phyloP scores from a whole-genome alignment of 2,329 filamentous ascomycete genomes.

The Penicillium sp. region DNA sequence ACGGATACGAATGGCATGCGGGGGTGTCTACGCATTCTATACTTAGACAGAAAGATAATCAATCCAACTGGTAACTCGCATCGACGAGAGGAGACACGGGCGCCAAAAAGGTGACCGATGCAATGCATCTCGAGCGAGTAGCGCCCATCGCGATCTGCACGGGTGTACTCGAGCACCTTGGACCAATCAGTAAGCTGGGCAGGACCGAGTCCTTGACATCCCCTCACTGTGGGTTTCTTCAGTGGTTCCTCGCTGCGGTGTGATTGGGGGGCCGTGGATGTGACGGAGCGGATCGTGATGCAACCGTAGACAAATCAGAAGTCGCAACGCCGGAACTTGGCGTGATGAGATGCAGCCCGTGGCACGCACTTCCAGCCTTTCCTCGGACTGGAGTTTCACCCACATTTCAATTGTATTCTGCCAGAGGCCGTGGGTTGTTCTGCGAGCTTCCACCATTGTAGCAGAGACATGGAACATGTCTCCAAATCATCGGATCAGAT shows the following conservation, averaged over 20 bases:
- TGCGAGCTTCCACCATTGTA: background rate
- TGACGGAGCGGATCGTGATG: constrained; percentile 23
- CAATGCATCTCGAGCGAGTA: constrained; percentile 10
- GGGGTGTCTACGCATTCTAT: constrained; percentile 18
- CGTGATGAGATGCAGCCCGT: constrained; percentile 25
- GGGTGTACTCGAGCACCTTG: constrained; percentile 11
- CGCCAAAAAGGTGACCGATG: constrained; percentile 18
- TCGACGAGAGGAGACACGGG: constrained; percentile 11
- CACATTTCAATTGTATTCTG: constrained; percentile 13
- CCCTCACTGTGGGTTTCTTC: constrained; percentile 16
- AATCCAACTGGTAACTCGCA: background rate
- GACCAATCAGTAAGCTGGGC: constrained; percentile 13
- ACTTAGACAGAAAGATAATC: constrained; percentile 15
- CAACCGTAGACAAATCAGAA: constrained; percentile 18
- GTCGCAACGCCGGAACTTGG: constrained; percentile 9
- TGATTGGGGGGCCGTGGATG: constrained; percentile 23
- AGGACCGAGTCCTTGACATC: constrained; percentile 5
- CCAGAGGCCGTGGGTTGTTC: background rate
- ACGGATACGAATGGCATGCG: constrained; percentile 2
- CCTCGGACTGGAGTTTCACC: constrained; percentile 6
- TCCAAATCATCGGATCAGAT: constrained; percentile 15
- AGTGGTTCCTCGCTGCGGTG: constrained; percentile 7
- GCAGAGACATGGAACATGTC: constrained; percentile 12
- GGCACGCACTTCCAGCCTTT: constrained; percentile 11
- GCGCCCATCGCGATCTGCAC: constrained; percentile 18